These are phyloP conservation scores for Cladosporium sp. DNA, from an alignment of 2,329 filamentous ascomycete species.

Conservation along the genomic window DNA sequence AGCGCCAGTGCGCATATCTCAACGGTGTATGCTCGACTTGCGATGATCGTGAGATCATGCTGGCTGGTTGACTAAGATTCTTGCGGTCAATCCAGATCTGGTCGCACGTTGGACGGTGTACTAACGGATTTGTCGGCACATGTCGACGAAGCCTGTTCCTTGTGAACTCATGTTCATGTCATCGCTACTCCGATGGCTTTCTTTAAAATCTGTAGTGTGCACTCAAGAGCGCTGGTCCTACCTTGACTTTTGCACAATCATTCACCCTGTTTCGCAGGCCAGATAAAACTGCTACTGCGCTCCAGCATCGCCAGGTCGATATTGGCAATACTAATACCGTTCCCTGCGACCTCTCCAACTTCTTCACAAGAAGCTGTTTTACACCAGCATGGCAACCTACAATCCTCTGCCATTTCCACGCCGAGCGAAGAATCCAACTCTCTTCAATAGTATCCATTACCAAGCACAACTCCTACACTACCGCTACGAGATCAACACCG, in stretches of 20 bases:
- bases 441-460: constrained; percentile 20
- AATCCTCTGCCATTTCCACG: constrained; percentile 22
- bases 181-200: neutral
- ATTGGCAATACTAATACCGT: no score
- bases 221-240: neutral
- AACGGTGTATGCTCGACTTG: neutral
- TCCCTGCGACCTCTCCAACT: no score
- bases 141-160: neutral
- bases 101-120: neutral
- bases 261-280: no score
- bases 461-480: constrained; percentile 25
- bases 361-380: no score
- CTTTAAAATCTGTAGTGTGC: no score
- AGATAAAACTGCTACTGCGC: no score
- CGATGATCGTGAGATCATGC: neutral
- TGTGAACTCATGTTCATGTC: neutral
- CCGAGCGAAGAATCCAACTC: constrained; percentile 18
- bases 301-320: no score
- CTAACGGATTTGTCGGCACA: constrained; percentile 4
- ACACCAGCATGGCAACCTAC: constrained; percentile 25
- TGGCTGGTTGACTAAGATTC: neutral
- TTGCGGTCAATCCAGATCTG: neutral
- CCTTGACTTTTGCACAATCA: neutral
- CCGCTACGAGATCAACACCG: constrained; percentile 27
- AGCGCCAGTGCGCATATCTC: no score